Conservation (phyloP, 805 yeast species). For the Hanseniaspora nectarophila region DNA sequence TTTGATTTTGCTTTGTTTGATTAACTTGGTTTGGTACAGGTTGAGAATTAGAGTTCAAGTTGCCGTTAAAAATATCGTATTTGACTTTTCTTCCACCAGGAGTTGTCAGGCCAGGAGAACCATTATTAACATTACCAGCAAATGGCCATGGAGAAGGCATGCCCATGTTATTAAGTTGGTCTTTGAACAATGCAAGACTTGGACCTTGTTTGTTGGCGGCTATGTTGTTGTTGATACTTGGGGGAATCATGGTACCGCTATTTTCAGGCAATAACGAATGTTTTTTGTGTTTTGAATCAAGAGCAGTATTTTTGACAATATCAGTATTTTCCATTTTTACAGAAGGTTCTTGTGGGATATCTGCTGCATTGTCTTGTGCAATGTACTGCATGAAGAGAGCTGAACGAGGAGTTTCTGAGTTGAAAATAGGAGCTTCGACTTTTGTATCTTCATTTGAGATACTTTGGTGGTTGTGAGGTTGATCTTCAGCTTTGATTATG, state of each 20-base stretch:
- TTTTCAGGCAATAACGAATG: neutral
- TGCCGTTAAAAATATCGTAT: neutral
- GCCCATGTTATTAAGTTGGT: neutral
- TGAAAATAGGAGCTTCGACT: neutral
- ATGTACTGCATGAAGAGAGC: neutral
- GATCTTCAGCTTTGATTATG: neutral
- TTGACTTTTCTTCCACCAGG: conserved; percentile 10
- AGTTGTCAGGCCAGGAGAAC: conserved; percentile 7
- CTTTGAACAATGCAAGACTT: neutral
- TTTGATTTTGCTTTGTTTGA: neutral
- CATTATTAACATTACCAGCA: neutral
- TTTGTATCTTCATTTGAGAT: neutral
- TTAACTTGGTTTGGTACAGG: too few species aligned
- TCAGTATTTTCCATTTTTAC: neutral
- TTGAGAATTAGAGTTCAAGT: too few species aligned
- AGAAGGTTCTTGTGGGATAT: too few species aligned
- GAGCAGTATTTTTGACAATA: neutral
- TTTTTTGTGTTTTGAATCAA: neutral
- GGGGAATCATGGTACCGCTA: neutral
- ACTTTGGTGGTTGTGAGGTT: neutral
- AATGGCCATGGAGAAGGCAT: conserved; percentile 9
- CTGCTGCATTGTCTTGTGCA: neutral
- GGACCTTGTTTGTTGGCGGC: neutral
- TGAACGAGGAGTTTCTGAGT: neutral
- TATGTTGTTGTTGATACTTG: conserved; percentile 1